Conservation (phyloP, 2,329 filamentous ascomycete genomes). For the Elsinoe fawcettii region DNA sequence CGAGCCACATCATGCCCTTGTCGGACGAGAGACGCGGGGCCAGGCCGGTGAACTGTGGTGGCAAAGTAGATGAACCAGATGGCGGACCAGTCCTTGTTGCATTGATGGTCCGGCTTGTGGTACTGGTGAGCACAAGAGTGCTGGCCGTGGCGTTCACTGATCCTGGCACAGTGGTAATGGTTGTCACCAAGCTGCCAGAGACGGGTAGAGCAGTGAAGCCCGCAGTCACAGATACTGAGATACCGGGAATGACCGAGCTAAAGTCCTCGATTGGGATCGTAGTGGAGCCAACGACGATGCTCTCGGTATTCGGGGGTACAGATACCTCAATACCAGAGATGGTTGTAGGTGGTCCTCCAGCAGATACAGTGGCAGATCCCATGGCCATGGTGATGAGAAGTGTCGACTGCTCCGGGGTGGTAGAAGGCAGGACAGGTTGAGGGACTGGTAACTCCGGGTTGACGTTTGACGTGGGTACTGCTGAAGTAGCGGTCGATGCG, state of each 20-base stretch:
- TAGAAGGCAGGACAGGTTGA: neutral
- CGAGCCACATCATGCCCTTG: neutral
- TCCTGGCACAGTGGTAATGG: neutral
- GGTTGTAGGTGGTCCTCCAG: neutral
- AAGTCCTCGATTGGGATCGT: conserved; percentile 5
- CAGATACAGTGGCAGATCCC: neutral
- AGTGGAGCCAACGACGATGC: neutral
- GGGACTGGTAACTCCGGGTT: neutral
- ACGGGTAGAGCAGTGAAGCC: neutral
- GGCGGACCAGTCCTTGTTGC: conserved; percentile 1
- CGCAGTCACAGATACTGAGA: neutral
- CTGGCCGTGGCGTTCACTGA: neutral
- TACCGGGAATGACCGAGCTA: neutral
- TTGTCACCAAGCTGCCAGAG: neutral
- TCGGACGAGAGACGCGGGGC: neutral
- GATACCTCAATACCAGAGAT: neutral
- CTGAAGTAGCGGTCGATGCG: neutral
- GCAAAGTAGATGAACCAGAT: neutral
- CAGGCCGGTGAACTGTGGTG: neutral
- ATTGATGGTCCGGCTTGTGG: conserved; percentile 2
- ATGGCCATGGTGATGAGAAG: neutral
- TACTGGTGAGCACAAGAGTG: neutral
- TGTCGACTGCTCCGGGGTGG: neutral
- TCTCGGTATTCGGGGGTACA: neutral
- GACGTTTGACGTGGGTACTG: neutral